Evolutionary conservation across 768 basidiomycete species (phyloP).

Genomic region (Suillus subalutaceus): DNA sequence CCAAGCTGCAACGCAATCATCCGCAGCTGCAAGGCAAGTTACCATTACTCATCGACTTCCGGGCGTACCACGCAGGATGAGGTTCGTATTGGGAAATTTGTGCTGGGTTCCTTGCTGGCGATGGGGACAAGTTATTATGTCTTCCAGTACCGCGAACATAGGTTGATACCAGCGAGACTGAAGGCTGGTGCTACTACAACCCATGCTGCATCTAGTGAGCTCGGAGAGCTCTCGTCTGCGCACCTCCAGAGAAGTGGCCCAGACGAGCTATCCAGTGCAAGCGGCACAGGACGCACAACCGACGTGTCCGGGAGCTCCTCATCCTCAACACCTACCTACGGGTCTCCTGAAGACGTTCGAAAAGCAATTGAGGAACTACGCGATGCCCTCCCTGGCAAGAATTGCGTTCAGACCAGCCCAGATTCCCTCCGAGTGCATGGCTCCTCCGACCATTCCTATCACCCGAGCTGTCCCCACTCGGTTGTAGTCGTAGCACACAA

Average conservation of each 20-base stretch:
- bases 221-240: slow-evolving; percentile 1
- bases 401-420: slow-evolving; percentile 53
- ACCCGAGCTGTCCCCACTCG: slow-evolving; percentile 58
- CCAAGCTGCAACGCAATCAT: neutral
- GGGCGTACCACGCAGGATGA: slow-evolving; percentile 11
- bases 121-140: slow-evolving; percentile 26
- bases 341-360: slow-evolving; percentile 47
- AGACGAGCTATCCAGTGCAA: slow-evolving; percentile 1
- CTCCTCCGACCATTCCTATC: slow-evolving; percentile 71
- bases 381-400: slow-evolving; percentile 45
- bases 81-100: slow-evolving; percentile 17
- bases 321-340: slow-evolving; percentile 39
- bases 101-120: slow-evolving; percentile 21
- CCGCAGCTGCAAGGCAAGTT: neutral
- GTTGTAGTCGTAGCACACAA: slow-evolving; percentile 59
- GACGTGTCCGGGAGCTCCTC: slow-evolving; percentile 3
- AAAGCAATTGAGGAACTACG: slow-evolving; percentile 58
- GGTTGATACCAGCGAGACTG: slow-evolving; percentile 13
- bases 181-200: neutral
- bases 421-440: slow-evolving; percentile 58
- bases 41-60: neutral
- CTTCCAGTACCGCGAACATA: slow-evolving; percentile 11
- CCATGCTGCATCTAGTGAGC: neutral
- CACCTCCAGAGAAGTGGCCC: slow-evolving; percentile 10
- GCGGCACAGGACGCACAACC: neutral